Base-by-base conservation (phyloP, 2,329 filamentous ascomycete species). In the Aspergillus pseudoterreus region DNA sequence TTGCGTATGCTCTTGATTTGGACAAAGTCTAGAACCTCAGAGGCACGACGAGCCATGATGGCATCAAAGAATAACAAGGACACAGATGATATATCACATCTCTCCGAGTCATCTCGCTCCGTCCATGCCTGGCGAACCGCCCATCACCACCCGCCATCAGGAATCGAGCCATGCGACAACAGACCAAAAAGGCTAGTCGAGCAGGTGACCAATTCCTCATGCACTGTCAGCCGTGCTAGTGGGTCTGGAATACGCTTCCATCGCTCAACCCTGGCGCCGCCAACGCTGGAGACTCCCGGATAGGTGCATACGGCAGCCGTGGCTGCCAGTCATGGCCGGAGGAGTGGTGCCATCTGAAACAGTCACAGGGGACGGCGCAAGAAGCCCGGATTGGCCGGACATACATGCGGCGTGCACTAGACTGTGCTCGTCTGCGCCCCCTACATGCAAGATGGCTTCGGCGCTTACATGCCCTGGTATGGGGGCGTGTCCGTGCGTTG, bases 171-270 rank as follows among this genome's bases (percentile, higher is more conserved):
- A 30, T 30, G 27, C 27, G 27, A 30, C 27, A 30, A 11, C 27
- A 8, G 27, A 8, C 35, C n/a, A 11, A 38, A 38, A 12, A 19
- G 56, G 52, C 41, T 60, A 60, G 57, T 43, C 30, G 49, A 54
- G 47, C 57, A 60, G 56, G 54, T 60, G 57, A 60, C 57, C 52
- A 51, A 57, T 55, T 11, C 44, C 35, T 22, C 50, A 58, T 60
- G 57, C 57, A 58, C n/a, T 57, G 57, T 60, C 57, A 60, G 56
- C 57, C 33, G 38, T 35, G 51, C 33, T 51, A 54, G 57, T 57
- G 57, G 56, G 52, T 52, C 43, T 44, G 15, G 33, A 43, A 52
- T 47, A 32, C 45, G 38, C 35, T 32, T 43, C 30, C 33, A 32
- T 44, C 19, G 30, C 35, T 30, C n/a, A 44, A 17, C 45, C 43